phyloP scores from a whole-genome alignment of 768 basidiomycete species.

The Mycena alexandri region DNA sequence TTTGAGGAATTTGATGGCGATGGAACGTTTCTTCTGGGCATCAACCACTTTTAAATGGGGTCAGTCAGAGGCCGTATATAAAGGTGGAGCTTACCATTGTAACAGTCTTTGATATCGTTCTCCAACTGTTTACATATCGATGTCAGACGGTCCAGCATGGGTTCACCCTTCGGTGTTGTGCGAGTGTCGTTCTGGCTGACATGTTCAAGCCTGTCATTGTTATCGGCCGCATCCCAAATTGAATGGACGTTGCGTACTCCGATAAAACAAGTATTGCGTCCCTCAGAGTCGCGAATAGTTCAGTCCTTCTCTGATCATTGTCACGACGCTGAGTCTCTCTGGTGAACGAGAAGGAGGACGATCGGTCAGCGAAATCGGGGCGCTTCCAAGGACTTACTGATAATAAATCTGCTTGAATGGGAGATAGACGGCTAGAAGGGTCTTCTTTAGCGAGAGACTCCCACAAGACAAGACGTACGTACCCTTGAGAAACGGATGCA shows the following conservation, averaged over 20 bases:
- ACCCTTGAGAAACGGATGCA: conserved; percentile 34
- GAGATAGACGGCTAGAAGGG: conserved; percentile 21
- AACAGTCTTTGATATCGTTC: conserved; percentile 32
- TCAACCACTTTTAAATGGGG: conserved; percentile 11
- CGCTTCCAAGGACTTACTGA: conserved; percentile 13
- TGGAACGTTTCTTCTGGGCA: conserved; percentile 19
- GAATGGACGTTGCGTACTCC: conserved; percentile 8
- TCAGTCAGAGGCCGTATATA: not conserved
- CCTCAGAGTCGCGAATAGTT: conserved; percentile 27
- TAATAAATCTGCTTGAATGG: conserved; percentile 30
- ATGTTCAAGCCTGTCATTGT: conserved; percentile 15
- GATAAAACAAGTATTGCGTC: conserved; percentile 26
- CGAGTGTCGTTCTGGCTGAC: conserved; percentile 22
- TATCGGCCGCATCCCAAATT: not conserved
- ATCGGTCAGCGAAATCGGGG: not conserved
- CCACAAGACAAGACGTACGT: not conserved
- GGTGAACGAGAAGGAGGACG: not conserved
- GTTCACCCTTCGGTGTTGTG: conserved; percentile 17
- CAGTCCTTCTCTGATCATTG: conserved; percentile 21
- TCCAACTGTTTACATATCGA: conserved; percentile 26
- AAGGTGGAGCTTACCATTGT: conserved; percentile 20
- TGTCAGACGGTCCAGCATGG: conserved; percentile 23
- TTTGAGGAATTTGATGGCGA: conserved; percentile 28
- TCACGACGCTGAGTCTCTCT: conserved; percentile 29
- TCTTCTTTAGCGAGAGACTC: not conserved